Evolutionary conservation across 768 basidiomycete species (phyloP).

Genomic region (Auriscalpium vulgare): DNA sequence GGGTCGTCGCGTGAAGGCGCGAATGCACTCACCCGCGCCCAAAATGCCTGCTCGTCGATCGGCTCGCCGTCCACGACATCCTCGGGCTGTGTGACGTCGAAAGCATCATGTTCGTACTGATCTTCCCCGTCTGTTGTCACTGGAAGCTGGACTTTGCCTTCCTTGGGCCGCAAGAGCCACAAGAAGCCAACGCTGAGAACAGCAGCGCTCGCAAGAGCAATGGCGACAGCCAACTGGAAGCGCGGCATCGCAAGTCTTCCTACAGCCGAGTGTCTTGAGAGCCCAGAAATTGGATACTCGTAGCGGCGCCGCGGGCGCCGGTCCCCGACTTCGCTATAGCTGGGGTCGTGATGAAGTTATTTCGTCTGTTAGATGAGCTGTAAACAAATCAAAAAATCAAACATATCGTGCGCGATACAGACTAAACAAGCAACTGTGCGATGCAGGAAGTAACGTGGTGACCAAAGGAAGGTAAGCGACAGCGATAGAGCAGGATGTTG

Average conservation of each 20-base stretch:
- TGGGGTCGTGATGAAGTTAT: too few relatives aligned
- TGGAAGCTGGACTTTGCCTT: constrained; percentile 48
- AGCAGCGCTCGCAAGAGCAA: constrained; percentile 35
- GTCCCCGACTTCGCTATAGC: too few relatives aligned
- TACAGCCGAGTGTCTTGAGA: background rate
- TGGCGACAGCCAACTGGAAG: constrained; percentile 51
- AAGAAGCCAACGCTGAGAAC: constrained; percentile 37
- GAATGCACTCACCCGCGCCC: constrained; percentile 37
- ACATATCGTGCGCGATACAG: too few relatives aligned
- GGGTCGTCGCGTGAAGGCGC: background rate
- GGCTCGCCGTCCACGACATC: constrained; percentile 64
- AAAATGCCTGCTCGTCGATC: constrained; percentile 52
- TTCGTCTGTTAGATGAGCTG: too few relatives aligned
- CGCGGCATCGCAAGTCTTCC: constrained; percentile 38
- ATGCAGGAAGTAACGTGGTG: too few relatives aligned
- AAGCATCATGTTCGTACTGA: constrained; percentile 40
- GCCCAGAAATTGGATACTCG: background rate
- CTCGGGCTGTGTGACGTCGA: constrained; percentile 65
- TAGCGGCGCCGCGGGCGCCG: too few relatives aligned
- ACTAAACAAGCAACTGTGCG: too few relatives aligned
- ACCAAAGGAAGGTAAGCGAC: too few relatives aligned
- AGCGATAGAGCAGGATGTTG: too few relatives aligned
- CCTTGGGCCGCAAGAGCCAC: constrained; percentile 30
- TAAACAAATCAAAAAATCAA: too few relatives aligned
- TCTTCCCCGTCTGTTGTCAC: constrained; percentile 21